phyloP scores from a whole-genome alignment of 306 rosid genomes.

The Casuarina glauca region DNA sequence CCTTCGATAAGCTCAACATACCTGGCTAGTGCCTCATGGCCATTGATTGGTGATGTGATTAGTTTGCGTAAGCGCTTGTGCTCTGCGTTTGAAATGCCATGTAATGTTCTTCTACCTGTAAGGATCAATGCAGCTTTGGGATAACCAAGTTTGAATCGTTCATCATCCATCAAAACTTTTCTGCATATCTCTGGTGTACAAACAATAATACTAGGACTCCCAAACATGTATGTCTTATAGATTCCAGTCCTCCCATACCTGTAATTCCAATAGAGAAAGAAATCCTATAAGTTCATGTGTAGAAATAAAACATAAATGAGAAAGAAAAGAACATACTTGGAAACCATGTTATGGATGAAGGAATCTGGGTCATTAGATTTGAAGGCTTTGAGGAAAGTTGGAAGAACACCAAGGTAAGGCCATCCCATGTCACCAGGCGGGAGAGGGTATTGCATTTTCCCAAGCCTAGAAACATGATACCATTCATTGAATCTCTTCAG shows the following conservation, averaged over 20 bases:
- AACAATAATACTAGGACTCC: neutral
- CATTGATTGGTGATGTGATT: conserved; percentile 18
- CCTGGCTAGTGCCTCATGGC: conserved; percentile 8
- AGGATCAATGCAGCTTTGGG: conserved; percentile 15
- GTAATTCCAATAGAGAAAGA: neutral
- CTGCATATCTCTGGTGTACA: conserved; percentile 13
- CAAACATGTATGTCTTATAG: conserved; percentile 32
- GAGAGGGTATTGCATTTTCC: too few species aligned
- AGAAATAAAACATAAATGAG: too few species aligned
- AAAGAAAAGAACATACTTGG: conserved; percentile 8
- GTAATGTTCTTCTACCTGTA: neutral
- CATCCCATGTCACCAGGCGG: too few species aligned
- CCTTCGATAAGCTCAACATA: conserved; percentile 24
- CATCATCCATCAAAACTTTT: conserved; percentile 22
- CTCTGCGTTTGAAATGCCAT: neutral
- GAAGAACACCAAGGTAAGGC: conserved; percentile 20
- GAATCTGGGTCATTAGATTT: conserved; percentile 18
- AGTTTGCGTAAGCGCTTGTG: conserved; percentile 15
- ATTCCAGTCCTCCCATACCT: conserved; percentile 31
- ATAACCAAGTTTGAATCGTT: conserved; percentile 24
- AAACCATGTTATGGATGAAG: conserved; percentile 3
- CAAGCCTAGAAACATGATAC: too few species aligned
- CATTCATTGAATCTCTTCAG: too few species aligned
- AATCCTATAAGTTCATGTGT: too few species aligned
- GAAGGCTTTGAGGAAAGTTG: conserved; percentile 19